phyloP scores from a whole-genome alignment of 148 eudicot species.

The Selenicereus undatus region DNA sequence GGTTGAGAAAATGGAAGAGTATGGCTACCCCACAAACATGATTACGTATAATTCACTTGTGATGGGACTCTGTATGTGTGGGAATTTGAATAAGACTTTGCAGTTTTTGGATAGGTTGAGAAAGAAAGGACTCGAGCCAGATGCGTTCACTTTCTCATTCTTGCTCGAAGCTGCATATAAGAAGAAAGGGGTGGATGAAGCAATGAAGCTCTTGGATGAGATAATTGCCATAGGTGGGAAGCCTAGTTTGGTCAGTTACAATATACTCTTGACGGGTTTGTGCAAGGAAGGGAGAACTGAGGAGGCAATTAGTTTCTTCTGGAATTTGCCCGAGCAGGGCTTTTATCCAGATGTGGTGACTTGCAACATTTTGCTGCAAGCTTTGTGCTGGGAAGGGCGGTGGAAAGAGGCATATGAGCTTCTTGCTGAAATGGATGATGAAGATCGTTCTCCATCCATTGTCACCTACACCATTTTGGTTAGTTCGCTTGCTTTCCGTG shows the following conservation, averaged over 20 bases:
- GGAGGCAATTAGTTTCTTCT: constrained; percentile 68
- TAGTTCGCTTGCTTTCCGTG: constrained; percentile 63
- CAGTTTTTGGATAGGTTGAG: constrained; percentile 58
- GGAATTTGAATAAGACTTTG: constrained; percentile 59
- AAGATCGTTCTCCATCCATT: constrained; percentile 51
- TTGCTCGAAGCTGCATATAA: constrained; percentile 81
- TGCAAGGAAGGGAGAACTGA: constrained; percentile 75
- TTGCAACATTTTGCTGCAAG: constrained; percentile 67
- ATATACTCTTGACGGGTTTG: constrained; percentile 78
- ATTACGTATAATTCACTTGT: constrained; percentile 78
- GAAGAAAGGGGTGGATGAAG: constrained; percentile 71
- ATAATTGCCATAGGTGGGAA: constrained; percentile 64
- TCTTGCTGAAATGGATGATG: constrained; percentile 70
- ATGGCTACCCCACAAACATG: constrained; percentile 62
- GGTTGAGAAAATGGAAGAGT: constrained; percentile 80
- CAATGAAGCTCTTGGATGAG: constrained; percentile 66
- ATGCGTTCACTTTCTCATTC: constrained; percentile 72
- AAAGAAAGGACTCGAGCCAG: constrained; percentile 63
- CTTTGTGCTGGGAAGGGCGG: constrained; percentile 57
- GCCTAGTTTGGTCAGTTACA: constrained; percentile 78
- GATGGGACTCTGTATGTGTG: constrained; percentile 76
- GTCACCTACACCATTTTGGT: constrained; percentile 78
- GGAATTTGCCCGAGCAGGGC: constrained; percentile 65
- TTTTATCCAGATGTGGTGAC: constrained; percentile 76
- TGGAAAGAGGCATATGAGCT: constrained; percentile 73